These are phyloP conservation scores for Cicer judaicum DNA, from an alignment of 306 rosid genomes.

Conservation along the genomic window DNA sequence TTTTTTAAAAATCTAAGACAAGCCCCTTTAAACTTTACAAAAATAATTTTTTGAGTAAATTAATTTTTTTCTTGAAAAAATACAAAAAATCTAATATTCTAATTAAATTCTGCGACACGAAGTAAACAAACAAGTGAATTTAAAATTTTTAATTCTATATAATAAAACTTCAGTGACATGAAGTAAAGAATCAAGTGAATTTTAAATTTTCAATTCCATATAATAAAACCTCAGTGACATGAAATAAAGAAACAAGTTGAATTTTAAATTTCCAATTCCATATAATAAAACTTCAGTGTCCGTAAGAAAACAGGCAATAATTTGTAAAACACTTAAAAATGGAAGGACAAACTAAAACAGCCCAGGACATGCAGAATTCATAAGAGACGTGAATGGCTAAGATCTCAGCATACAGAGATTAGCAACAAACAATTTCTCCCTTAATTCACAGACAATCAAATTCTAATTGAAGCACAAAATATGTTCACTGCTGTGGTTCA, in stretches of 20 bases:
- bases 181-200: not conserved
- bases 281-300: slow-evolving; percentile 54
- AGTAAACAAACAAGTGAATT: slow-evolving; percentile 21
- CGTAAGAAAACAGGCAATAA: slow-evolving; percentile 61
- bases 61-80: too few species aligned
- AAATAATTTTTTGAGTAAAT: too few species aligned
- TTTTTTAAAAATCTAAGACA: too few species aligned
- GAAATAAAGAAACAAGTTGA: slow-evolving; percentile 13
- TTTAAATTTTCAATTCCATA: slow-evolving; percentile 56
- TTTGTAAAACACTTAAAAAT: slow-evolving; percentile 61
- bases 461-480: slow-evolving; percentile 49
- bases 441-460: slow-evolving; percentile 61
- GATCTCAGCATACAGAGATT: slow-evolving; percentile 55
- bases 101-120: too few species aligned
- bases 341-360: slow-evolving; percentile 71
- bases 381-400: slow-evolving; percentile 74
- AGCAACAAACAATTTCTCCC: slow-evolving; percentile 72
- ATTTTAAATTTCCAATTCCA: slow-evolving; percentile 56
- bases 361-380: slow-evolving; percentile 61
- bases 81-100: too few species aligned
- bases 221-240: slow-evolving; percentile 49
- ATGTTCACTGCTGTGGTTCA: slow-evolving; percentile 71
- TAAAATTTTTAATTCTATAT: slow-evolving; percentile 56
- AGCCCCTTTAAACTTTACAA: too few species aligned
- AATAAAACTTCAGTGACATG: slow-evolving; percentile 46